phyloP scores from a whole-genome alignment of 257 asterid genomes.

The Ajuga chamaepitys region DNA sequence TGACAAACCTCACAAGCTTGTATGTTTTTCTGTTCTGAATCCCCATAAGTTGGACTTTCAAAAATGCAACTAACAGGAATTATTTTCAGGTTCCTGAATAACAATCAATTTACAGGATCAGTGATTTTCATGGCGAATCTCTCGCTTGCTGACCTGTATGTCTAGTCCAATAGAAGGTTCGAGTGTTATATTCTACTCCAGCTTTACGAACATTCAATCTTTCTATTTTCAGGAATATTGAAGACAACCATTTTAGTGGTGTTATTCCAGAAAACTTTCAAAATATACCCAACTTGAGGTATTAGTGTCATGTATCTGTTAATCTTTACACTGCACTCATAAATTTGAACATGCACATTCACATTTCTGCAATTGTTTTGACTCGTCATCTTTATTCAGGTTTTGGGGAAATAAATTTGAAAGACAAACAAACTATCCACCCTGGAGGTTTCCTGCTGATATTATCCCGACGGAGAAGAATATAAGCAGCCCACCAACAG shows the following conservation, averaged over 20 bases:
- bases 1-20: slow-evolving; percentile 59
- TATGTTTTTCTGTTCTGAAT: slow-evolving; percentile 34
- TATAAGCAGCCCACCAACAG: slow-evolving; percentile 53
- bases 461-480: slow-evolving; percentile 39
- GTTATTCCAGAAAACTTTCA: slow-evolving; percentile 79
- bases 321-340: not conserved
- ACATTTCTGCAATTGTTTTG: not conserved
- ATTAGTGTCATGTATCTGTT: slow-evolving; percentile 2
- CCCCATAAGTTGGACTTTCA: not conserved
- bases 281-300: slow-evolving; percentile 65
- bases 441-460: slow-evolving; percentile 73
- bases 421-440: slow-evolving; percentile 49
- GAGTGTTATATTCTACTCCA: not conserved
- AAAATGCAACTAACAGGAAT: not conserved
- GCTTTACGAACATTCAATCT: slow-evolving; percentile 17
- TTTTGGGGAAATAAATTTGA: slow-evolving; percentile 71
- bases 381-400: slow-evolving; percentile 33
- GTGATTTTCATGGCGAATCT: slow-evolving; percentile 64
- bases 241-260: slow-evolving; percentile 92
- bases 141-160: slow-evolving; percentile 67
- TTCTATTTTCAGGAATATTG: slow-evolving; percentile 61
- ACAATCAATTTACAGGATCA: slow-evolving; percentile 80
- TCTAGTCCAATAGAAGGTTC: not conserved
- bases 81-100: slow-evolving; percentile 68
- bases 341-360: not conserved